phyloP scores from a whole-genome alignment of 345 rosid genomes.

The Clausena lansium region DNA sequence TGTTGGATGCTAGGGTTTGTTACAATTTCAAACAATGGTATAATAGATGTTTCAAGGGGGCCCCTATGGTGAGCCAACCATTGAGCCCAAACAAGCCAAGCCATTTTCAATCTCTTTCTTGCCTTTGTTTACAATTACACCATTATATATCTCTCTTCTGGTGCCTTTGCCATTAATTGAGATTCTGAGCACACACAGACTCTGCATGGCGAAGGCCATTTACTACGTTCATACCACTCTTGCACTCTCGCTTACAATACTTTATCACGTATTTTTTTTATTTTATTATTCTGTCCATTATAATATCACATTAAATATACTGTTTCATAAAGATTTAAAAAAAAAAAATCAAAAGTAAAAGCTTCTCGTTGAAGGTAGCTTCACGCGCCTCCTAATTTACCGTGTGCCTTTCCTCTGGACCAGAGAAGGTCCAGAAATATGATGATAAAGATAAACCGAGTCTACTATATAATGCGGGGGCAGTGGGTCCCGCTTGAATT shows the following conservation, averaged over 20 bases:
- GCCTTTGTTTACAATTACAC: neutral
- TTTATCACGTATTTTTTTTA: neutral
- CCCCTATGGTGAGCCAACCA: neutral
- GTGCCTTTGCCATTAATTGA: constrained; percentile 25
- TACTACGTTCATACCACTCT: constrained; percentile 43
- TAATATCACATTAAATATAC: no score
- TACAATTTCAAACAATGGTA: neutral
- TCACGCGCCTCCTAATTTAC: constrained; percentile 5
- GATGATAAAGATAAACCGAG: neutral
- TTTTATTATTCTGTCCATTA: neutral
- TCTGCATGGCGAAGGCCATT: constrained; percentile 30
- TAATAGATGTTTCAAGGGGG: neutral
- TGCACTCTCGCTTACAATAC: constrained; percentile 11
- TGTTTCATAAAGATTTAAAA: no score
- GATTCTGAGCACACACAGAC: constrained; percentile 23
- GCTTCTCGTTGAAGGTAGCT: neutral
- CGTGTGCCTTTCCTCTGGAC: neutral
- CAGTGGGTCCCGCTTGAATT: neutral
- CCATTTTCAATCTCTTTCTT: neutral
- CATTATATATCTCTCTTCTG: neutral
- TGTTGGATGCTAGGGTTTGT: neutral
- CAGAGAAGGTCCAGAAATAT: no score
- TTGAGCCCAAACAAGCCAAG: neutral
- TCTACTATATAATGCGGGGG: neutral
- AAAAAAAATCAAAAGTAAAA: neutral